Percentiles rank a stretch among this genome's conserved stretches.
Conservation (phyloP, 2,329 filamentous ascomycete species). For the Xylariaceae sp. region DNA sequence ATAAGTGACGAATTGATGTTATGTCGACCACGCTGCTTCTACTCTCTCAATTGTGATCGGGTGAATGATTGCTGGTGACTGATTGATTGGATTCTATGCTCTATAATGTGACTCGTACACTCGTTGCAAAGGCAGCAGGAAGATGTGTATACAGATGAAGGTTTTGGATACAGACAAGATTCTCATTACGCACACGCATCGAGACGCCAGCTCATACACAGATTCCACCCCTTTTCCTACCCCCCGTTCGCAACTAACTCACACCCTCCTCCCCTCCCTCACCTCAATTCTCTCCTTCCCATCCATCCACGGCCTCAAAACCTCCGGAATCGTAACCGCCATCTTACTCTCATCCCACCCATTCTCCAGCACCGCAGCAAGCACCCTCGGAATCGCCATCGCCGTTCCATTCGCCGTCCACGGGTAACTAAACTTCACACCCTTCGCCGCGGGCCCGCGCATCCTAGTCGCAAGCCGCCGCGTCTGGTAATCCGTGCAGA, state of each 20-base stretch:
- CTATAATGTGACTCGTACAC: no score
- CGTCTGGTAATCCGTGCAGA: slow-evolving; percentile 93
- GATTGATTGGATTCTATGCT: no score
- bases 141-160: no score
- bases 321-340: slow-evolving; percentile 70
- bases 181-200: no score
- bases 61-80: no score
- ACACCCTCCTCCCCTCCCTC: slow-evolving; percentile 23
- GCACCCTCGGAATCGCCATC: slow-evolving; percentile 79
- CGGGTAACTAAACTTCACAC: slow-evolving; percentile 58
- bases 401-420: slow-evolving; percentile 94
- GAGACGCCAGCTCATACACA: no score
- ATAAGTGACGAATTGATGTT: no score
- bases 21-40: no score
- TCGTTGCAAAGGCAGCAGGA: no score
- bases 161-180: no score
- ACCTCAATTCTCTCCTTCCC: slow-evolving; percentile 60
- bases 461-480: slow-evolving; percentile 73
- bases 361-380: slow-evolving; percentile 86
- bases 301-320: slow-evolving; percentile 79
- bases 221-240: not conserved
- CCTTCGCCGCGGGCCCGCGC: slow-evolving; percentile 41
- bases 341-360: slow-evolving; percentile 70
- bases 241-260: not conserved
- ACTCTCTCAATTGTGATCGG: no score